phyloP scores from a whole-genome alignment of 129 eudicot genomes.

The Flaveria ramosissima region DNA sequence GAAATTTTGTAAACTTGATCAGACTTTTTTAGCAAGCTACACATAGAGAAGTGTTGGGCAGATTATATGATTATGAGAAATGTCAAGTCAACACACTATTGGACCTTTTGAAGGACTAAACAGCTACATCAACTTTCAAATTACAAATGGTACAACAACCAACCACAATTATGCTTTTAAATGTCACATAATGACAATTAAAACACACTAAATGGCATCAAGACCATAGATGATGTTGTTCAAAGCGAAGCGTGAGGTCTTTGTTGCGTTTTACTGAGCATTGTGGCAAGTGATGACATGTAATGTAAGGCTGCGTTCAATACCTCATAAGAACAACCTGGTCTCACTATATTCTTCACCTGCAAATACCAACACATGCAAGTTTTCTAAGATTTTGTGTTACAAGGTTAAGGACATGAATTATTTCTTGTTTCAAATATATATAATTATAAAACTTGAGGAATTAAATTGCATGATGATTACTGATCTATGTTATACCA shows the following conservation, averaged over 20 bases:
- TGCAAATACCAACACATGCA: constrained; percentile 18
- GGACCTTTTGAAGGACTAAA: background rate
- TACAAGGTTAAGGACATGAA: background rate
- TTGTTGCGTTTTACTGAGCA: constrained; percentile 41
- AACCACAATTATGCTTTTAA: background rate
- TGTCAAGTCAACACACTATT: constrained; percentile 5
- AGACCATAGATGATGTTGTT: background rate
- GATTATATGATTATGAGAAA: background rate
- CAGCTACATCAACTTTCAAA: background rate
- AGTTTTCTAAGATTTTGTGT: background rate
- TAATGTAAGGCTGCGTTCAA: constrained; percentile 46
- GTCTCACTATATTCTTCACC: constrained; percentile 51
- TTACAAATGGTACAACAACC: background rate
- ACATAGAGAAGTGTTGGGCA: constrained; percentile 1
- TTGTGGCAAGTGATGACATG: constrained; percentile 41
- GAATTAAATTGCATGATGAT: too few relatives aligned
- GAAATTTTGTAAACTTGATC: background rate
- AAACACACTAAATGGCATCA: background rate
- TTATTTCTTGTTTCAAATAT: too few relatives aligned
- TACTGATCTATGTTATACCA: constrained; percentile 21
- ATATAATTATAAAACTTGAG: too few relatives aligned
- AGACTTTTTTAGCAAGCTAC: background rate
- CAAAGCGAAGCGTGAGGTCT: constrained; percentile 47
- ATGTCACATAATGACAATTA: background rate
- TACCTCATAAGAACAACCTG: constrained; percentile 57